Evolutionary conservation across 148 eudicot species (phyloP).

Genomic region (Chenopodium suecicum): DNA sequence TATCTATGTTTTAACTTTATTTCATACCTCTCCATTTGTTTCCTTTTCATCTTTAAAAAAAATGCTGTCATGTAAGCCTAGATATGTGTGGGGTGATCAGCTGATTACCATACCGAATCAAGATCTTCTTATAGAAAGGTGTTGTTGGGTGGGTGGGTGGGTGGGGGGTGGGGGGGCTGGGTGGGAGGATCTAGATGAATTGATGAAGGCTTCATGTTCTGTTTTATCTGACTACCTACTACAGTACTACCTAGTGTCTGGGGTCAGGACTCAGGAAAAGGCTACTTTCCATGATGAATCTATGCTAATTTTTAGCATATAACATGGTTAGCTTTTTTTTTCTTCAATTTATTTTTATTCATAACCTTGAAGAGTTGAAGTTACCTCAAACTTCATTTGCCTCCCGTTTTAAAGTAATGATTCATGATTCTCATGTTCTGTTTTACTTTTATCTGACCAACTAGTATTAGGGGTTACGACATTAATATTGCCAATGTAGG

Average conservation of each 20-base stretch:
- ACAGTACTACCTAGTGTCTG: neutral
- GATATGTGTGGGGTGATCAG: no score
- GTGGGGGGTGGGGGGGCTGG: neutral
- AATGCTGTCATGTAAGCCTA: neutral
- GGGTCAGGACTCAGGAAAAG: neutral
- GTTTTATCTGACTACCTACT: neutral
- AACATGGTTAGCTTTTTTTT: neutral
- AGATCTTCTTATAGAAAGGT: no score
- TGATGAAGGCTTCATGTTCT: neutral
- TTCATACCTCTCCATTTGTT: neutral
- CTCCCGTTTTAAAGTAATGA: neutral
- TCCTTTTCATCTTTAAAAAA: neutral
- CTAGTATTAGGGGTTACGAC: no score
- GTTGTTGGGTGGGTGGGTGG: neutral
- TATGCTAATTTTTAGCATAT: neutral
- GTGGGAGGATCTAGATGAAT: no score
- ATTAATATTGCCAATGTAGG: no score
- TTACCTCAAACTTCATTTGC: neutral
- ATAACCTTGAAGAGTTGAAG: neutral
- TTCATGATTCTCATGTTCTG: neutral
- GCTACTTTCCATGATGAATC: neutral
- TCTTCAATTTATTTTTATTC: no score
- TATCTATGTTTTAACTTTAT: neutral
- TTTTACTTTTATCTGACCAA: no score
- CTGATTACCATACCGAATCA: no score